Base-by-base conservation (phyloP, 805 yeast species). In the Lipomyces sp. region DNA sequence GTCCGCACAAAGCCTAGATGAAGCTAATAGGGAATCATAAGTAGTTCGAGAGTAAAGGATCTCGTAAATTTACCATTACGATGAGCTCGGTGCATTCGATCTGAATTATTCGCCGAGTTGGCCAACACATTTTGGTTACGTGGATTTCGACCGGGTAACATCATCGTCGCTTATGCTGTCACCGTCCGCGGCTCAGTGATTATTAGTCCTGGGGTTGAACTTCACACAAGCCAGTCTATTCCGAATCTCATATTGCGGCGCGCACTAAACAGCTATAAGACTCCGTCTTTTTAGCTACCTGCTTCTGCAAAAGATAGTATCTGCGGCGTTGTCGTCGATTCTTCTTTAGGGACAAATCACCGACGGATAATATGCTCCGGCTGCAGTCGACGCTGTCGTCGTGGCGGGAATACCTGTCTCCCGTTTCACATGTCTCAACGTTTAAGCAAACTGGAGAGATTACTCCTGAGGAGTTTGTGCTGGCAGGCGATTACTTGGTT, bases 381-480 rank as follows among this genome's bases (percentile, higher is more conserved):
- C 39, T 73, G 35, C 71, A 71, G 60, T 90, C 96, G 48, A 88
- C 90, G 30, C 79, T 92, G 67, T 88, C 95, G 65, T 88, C 92
- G 7, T 84, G 93, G 80, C 84, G 98, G 72, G 99, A 95, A 77
- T 94, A 93, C 75, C 80, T 95, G 63, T 94, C 99, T 2, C 99
- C 99, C 1, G 87, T 94, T 1, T 84, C 88, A 55, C 91, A 93
- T 77, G 85, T 81, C n/a, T 92, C 98, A 33, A 91, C 95, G 18
- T 95, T 92, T 79, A 82, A 86, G 63, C 79, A 83, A 59, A 90
- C 97, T 0, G 99, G 99, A 3, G 95, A 94, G 76, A 88, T 95
- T 60, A 90, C 97, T 0, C 99, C 99, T 0, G 97, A 91, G 62
- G 99, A 95, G 77, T 95, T 95, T 79, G 94, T 92, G 8, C 82